Evolutionary conservation across 2,329 filamentous ascomycete genomes (phyloP), one percentile per base, ranked within the genome.

Genomic region (Nemania abortiva): DNA sequence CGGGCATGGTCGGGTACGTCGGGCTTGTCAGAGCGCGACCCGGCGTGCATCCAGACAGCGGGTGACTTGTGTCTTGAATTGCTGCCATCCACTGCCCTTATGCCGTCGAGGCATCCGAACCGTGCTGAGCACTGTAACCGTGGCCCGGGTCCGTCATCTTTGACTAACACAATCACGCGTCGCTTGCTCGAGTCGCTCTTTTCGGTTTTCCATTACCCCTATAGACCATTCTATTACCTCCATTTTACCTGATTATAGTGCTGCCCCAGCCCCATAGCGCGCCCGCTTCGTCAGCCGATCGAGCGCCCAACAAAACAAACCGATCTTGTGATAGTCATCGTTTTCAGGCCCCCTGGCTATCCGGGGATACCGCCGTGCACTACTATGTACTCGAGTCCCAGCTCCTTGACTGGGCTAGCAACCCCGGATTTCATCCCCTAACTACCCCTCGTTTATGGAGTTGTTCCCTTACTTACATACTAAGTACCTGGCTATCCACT

Each of bases 241-340:
- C 76, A 75, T 75, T 78, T 79, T 79, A 79, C 77, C 75, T 78
- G 76, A 79, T 78, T 70, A 69, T 66, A 69, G 73, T 68, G 67
- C 74, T 65, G 68, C 70, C 74, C 24, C 65, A 67, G 72, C 63
- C 73, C 72, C 72, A 71, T 70, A 65, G 59, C 68, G 70, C 72
- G 15, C 68, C 66, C 73, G 74, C 29, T 69, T 74, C 72, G 73
- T 76, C 75, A 76, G 70, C 70, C 71, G 72, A 73, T 74, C 74
- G 74, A 73, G 74, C 71, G 72, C 76, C 75, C 74, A 75, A 65
- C 70, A 70, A 75, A 64, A 65, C 71, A 59, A 37, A 65, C 29
- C 55, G 69, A 67, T 70, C 75, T 72, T 75, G 74, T 78, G 77
- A 78, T 74, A 55, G 55, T 70, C 70, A 69, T 65, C 39, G 27